A percentile compares a stretch with the other conserved stretches of the same genome.
Evolutionary conservation across 108 stramenopile genomes (phyloP).

Genomic region (Cyclotella cryptica): DNA sequence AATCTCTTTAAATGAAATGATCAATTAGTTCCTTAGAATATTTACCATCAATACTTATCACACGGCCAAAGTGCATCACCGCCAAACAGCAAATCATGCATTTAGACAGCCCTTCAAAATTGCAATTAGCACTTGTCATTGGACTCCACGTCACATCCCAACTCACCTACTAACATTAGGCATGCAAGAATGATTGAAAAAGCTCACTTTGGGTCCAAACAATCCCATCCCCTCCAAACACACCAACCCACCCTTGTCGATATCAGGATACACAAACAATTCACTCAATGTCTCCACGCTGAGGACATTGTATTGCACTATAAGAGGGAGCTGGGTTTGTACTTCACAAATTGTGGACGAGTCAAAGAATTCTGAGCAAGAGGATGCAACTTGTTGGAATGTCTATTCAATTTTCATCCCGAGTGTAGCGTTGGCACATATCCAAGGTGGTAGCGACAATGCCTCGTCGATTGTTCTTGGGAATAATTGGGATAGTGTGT

Average conservation of each 20-base stretch:
- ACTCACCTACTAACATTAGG: slow-evolving; percentile 49
- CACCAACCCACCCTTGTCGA: no score
- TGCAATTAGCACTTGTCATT: no score
- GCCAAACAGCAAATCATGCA: no score
- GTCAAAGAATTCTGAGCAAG: background rate
- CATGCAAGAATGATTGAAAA: no score
- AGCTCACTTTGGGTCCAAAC: no score
- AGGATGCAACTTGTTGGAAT: background rate
- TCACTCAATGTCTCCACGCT: slow-evolving; percentile 73
- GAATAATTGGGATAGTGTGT: slow-evolving; percentile 61
- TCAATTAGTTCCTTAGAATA: background rate
- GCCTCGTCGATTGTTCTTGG: no score
- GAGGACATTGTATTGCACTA: slow-evolving; percentile 79
- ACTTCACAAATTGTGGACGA: slow-evolving; percentile 27
- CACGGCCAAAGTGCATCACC: no score
- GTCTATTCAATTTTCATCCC: slow-evolving; percentile 39
- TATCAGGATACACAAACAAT: no score
- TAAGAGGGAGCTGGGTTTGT: slow-evolving; percentile 63
- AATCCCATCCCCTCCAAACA: no score
- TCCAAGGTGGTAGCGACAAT: no score
- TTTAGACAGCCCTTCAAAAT: no score
- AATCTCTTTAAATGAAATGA: slow-evolving; percentile 36
- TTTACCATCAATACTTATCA: no score
- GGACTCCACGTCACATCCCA: slow-evolving; percentile 25
- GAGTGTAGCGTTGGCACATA: slow-evolving; percentile 19